Evolutionary conservation across 1,139 yeast genomes (phyloP).

Genomic region (Pichia cactophila): DNA sequence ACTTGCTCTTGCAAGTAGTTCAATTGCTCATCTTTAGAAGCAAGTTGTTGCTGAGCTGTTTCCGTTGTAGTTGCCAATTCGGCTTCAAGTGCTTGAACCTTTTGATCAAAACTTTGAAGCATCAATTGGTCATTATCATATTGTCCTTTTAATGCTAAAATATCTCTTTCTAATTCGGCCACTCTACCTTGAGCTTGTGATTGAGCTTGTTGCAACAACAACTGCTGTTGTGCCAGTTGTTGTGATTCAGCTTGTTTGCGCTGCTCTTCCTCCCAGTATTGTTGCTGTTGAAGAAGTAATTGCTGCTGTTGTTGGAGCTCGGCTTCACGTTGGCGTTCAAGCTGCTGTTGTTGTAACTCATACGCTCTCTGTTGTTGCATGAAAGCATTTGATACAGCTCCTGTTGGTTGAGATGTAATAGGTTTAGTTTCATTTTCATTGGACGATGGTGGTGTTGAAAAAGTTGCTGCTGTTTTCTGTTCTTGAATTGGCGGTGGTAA

Average conservation of each 20-base stretch:
- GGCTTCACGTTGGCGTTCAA: conserved; percentile 42
- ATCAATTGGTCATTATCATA: conserved; percentile 81
- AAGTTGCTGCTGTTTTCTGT: conserved; percentile 17
- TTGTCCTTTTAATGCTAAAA: conserved; percentile 68
- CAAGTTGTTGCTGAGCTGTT: conserved; percentile 67
- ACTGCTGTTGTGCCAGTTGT: conserved; percentile 67
- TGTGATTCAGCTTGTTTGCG: conserved; percentile 71
- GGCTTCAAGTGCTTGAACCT: conserved; percentile 75
- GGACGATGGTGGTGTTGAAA: conserved; percentile 4
- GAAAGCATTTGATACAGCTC: conserved; percentile 18
- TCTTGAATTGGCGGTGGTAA: conserved; percentile 13
- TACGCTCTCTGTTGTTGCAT: conserved; percentile 32
- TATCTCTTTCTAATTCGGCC: conserved; percentile 75
- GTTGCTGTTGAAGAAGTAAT: conserved; percentile 58
- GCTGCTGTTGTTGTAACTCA: conserved; percentile 44
- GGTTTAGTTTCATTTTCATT: conserved; percentile 27
- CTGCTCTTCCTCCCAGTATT: conserved; percentile 60
- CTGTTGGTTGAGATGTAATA: conserved; percentile 34
- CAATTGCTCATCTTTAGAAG: conserved; percentile 70
- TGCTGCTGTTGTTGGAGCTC: conserved; percentile 35
- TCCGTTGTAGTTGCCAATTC: conserved; percentile 59
- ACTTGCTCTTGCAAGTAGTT: conserved; percentile 68
- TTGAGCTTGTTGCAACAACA: conserved; percentile 61
- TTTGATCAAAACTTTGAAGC: conserved; percentile 78
- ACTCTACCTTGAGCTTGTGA: conserved; percentile 74